Evolutionary conservation across 805 yeast genomes (phyloP).

Genomic region (Wickerhamomyces chambardii): DNA sequence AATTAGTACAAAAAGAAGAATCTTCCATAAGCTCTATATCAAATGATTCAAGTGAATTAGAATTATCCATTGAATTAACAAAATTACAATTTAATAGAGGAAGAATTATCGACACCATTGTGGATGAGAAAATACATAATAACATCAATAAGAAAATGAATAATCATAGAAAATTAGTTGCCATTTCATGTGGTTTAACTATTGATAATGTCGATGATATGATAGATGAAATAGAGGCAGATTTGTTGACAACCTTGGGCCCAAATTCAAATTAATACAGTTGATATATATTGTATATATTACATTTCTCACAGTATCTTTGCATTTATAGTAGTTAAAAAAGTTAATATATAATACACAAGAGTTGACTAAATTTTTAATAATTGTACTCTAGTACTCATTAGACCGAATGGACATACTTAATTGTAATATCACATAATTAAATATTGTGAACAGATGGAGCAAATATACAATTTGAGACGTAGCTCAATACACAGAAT

Average conservation of each 20-base stretch:
- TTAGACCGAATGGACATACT: no score
- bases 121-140: constrained; percentile 36
- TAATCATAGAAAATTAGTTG: constrained; percentile 72
- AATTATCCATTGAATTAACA: constrained; percentile 33
- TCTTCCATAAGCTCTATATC: constrained; percentile 10
- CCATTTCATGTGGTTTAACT: constrained; percentile 68
- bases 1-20: constrained; percentile 49
- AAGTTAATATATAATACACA: no score
- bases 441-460: no score
- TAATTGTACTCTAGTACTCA: no score
- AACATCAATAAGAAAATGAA: constrained; percentile 50
- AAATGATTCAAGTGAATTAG: constrained; percentile 10
- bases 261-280: no score
- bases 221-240: constrained; percentile 66
- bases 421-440: no score
- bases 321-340: no score
- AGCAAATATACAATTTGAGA: no score
- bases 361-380: no score
- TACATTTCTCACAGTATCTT: no score
- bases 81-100: constrained; percentile 44
- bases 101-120: constrained; percentile 35
- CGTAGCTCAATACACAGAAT: no score
- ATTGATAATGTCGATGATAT: constrained; percentile 75
- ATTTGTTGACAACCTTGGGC: constrained; percentile 15
- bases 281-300: no score